Base-by-base conservation (phyloP, 2,329 filamentous ascomycete species). In the Arthrobotrys pseudoclavata region DNA sequence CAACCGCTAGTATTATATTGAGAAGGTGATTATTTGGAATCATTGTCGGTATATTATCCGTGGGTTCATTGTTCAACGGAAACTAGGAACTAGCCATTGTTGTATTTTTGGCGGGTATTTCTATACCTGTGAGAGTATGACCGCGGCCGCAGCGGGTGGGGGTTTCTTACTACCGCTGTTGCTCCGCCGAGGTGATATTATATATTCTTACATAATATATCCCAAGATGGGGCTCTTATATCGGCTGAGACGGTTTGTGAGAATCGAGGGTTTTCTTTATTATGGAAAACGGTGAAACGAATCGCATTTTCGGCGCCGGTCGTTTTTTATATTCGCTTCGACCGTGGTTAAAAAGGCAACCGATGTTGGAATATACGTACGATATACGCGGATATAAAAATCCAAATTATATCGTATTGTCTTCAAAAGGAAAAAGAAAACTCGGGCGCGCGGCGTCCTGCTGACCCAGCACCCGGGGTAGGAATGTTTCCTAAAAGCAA, bases 181-280 rank as follows among this genome's bases (percentile, higher is more conserved):
- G 50, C 50, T 53, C 29, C 52, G 52, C 18, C n/a, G 52, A 29
- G n/a, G n/a, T 57, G 52, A 37, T 57, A 57, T 37, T 37, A 53
- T 40, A 34, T 37, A 37, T 57, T 57, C 52, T 57, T 57, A 37
- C 52, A 57, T 57, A 37, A 57, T 37, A 57, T 37, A 20, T 34
- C 31, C 52, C 12, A 31, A 18, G n/a, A 29, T 53, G 24, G 50
- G 24, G 13, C 1, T 53, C n/a, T 53, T 53, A n/a, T 31, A 34
- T 53, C 18, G 18, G 3, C 3, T 53, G 24, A 53, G 26, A 31
- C 12, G 13, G 15, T 15, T 1, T 15, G 22, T 26, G 48, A 29
- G 47, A 48, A 22, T 13, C n/a, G 18, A 13, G 12, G 7, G 1
- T 22, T 22, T 22, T 15, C 7, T 40, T 40, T 40, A 1, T 40